Evolutionary conservation across 73 alveolate genomes (phyloP), one percentile per base, ranked within the genome.

Genomic region (Blepharisma japonicum): DNA sequence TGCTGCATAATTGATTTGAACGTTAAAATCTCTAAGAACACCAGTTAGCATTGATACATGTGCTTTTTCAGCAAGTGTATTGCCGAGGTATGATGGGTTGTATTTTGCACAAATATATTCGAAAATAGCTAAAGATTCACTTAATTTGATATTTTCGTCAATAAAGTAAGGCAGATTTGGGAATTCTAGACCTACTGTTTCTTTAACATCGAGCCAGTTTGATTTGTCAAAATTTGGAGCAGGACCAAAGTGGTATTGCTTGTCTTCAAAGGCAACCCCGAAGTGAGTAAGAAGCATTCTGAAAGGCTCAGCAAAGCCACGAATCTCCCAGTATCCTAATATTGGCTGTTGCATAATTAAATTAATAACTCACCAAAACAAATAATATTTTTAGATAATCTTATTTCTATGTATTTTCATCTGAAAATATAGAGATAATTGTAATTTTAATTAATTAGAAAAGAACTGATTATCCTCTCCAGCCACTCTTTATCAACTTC

Each of bases 301-400:
- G 79, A 77, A 56, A 68, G 81, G 61, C 76, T 82, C 51, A 55
- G 81, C 89, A 6, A 51, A 42, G 46, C 89, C 89, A 77, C 89
- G 51, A 45, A 82, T 55, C 49, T 56, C 79, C 81, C 89, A 82
- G 66, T 82, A 79, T 0, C 89, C 89, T 5, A 82, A 48, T 20
- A 78, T 80, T 20, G 80, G 79, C 53, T 72, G 42, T 3, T 32
- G 42, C 0, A 32, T 32, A 32, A 32, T 32, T 32, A 32, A 32
- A 32, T 1, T 32, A 1, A 32, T 32, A 32, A 32, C 0, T 32
- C 3, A 32, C 42, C 42, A 32, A 32, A 3, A 32, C 3, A 32
- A 32, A 32, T 32, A 32, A 32, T 32, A n/a, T 32, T 32, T 32
- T 1, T 32, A 0, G 42, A 32, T 1, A 32, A 32, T 32, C 42